phyloP scores from a whole-genome alignment of 768 basidiomycete genomes.

The Mycena pura region DNA sequence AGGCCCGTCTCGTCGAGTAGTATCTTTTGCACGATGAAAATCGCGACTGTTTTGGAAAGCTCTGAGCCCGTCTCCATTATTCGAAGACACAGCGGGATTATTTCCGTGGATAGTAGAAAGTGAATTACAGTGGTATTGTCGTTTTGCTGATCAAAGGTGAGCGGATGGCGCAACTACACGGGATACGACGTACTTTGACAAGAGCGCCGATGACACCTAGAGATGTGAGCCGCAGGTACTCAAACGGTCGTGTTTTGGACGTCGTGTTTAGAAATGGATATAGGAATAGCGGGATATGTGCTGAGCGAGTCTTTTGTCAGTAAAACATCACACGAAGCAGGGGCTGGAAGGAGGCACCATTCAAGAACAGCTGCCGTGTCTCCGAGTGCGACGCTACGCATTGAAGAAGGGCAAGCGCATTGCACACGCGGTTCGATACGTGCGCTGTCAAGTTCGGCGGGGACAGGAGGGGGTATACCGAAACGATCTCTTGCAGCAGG shows the following conservation, averaged over 20 bases:
- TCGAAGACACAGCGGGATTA: constrained; percentile 97
- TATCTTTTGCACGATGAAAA: constrained; percentile 99
- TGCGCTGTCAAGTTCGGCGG: constrained; percentile 97
- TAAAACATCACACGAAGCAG: constrained; percentile 32
- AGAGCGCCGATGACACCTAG: constrained; percentile 99
- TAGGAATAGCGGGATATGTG: constrained; percentile 97
- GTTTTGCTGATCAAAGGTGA: constrained; percentile 75
- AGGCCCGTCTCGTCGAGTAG: constrained; percentile 96
- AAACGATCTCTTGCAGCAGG: constrained; percentile 95
- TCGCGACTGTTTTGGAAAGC: constrained; percentile 97
- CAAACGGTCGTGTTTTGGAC: constrained; percentile 98
- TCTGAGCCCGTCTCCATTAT: constrained; percentile 99
- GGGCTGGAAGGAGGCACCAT: constrained; percentile 60
- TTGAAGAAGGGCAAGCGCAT: constrained; percentile 95
- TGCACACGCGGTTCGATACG: constrained; percentile 98
- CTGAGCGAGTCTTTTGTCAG: constrained; percentile 71
- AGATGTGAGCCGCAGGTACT: constrained; percentile 98
- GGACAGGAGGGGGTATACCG: constrained; percentile 94
- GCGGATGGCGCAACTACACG: not conserved
- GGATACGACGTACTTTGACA: constrained; percentile 75
- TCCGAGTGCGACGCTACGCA: constrained; percentile 98
- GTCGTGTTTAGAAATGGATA: constrained; percentile 99
- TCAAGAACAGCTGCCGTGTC: constrained; percentile 93
- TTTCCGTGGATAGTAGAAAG: constrained; percentile 98
- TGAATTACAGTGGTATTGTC: constrained; percentile 99